Percentiles rank a stretch among this genome's conserved stretches.
phyloP scores from a whole-genome alignment of 2,329 filamentous ascomycete genomes.

The Magnaporthiopsis incrustans region DNA sequence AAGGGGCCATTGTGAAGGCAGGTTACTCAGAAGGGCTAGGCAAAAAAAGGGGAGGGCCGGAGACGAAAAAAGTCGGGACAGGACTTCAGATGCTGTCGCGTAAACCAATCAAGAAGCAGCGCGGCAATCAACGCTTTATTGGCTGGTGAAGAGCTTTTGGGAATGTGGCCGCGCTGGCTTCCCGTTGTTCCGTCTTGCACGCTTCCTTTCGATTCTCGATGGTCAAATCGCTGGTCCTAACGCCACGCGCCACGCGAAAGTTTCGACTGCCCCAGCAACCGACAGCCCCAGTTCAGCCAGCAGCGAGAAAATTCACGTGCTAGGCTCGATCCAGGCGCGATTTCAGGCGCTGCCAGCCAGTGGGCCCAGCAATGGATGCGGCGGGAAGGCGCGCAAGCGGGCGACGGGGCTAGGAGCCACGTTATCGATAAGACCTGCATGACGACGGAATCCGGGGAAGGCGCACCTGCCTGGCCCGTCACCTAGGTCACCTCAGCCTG shows the following conservation, averaged over 20 bases:
- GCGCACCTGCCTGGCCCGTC: background rate
- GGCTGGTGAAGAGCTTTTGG: background rate
- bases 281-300: background rate
- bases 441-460: constrained; percentile 4
- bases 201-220: background rate
- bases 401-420: too few relatives aligned
- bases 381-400: background rate
- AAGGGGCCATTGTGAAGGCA: constrained; percentile 43
- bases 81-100: background rate
- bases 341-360: background rate
- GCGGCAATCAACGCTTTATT: background rate
- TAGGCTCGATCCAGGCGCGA: background rate
- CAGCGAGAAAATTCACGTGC: background rate
- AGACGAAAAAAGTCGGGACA: background rate
- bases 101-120: background rate
- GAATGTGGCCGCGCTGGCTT: background rate
- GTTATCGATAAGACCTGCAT: constrained; percentile 5
- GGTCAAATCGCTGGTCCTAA: background rate
- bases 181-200: background rate
- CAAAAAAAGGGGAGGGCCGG: background rate
- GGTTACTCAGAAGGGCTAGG: background rate
- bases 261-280: background rate
- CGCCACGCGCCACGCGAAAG: background rate
- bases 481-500: background rate
- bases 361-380: background rate